Evolutionary conservation across 345 rosid genomes (phyloP), one percentile per base, ranked within the genome.

Genomic region (Eucalyptus tenuipes): DNA sequence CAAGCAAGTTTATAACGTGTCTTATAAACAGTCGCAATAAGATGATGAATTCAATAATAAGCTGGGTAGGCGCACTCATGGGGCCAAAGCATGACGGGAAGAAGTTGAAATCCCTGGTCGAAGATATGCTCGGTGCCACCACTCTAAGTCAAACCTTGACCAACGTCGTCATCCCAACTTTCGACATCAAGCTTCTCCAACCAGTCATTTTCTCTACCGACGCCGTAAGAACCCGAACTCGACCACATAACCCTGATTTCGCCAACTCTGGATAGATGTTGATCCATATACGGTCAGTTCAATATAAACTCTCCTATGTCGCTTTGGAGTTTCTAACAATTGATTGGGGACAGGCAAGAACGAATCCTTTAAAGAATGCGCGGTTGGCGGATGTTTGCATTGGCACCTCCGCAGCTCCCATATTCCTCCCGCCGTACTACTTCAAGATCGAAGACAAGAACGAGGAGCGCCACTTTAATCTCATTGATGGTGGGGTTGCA

Each of bases 381-480:
- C 66, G 89, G 44, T 86, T 89, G 37, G 87, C 91, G 27, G 91
- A 90, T 75, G 45, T 92, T 4, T 91, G 93, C 59, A 27, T 90
- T 13, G 29, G 90, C 24, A 91, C 91, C 42, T 89, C 93, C 47
- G 90, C 93, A 13, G 93, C 92, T 47, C 92, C 90, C 29, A 88
- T 88, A 2, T 90, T 24, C 87, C 25, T 90, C 22, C 91, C 93
- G 29, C 81, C 91, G 7, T 87, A 89, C 89, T 45, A 61, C 48
- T 91, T 91, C 61, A 47, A 66, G 33, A 89, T 59, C 47, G n/a
- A 71, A 64, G 89, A 90, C 42, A 25, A 44, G 25, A 48, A 47
- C 3, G 52, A 82, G 40, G 37, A 66, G 79, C 7, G 66, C 12
- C n/a, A 17, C 27, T 92, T 89, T 44, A 86, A 92, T 45, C 92